Evolutionary conservation across 805 yeast species (phyloP).

Genomic region (Diddensiella transvaalensis): DNA sequence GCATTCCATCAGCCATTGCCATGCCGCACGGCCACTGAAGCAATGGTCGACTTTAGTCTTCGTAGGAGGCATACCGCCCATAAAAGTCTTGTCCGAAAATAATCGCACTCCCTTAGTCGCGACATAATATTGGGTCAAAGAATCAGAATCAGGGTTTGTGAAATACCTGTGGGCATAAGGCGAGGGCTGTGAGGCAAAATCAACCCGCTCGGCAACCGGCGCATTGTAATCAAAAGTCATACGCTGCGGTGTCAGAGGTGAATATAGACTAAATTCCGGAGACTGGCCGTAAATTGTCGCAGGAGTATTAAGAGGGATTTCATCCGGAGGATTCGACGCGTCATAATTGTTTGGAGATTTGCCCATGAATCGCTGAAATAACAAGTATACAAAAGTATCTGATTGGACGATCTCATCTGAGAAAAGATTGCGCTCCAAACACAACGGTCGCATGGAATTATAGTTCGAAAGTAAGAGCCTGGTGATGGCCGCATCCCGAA

Average conservation of each 20-base stretch:
- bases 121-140: conserved; percentile 75
- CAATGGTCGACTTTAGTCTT: conserved; percentile 39
- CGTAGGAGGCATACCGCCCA: not conserved
- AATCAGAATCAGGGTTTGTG: conserved; percentile 84
- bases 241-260: conserved; percentile 7
- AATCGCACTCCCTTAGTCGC: conserved; percentile 63
- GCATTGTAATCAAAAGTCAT: not conserved
- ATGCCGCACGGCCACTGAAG: conserved; percentile 69
- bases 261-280: conserved; percentile 8
- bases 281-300: conserved; percentile 13
- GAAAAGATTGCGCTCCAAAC: conserved; percentile 58
- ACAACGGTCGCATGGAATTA: conserved; percentile 69
- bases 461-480: conserved; percentile 50
- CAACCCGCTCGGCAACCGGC: not conserved
- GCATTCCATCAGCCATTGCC: conserved; percentile 90
- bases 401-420: conserved; percentile 61
- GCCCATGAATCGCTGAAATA: conserved; percentile 66
- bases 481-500: conserved; percentile 40
- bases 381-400: conserved; percentile 57
- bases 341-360: conserved; percentile 66
- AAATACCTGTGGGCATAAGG: conserved; percentile 76
- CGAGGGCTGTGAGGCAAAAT: conserved; percentile 6
- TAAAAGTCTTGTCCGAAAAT: conserved; percentile 41
- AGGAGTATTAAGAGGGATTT: conserved; percentile 13
- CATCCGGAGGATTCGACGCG: conserved; percentile 50